phyloP scores from a whole-genome alignment of 805 yeast genomes.

The Candida piceae region DNA sequence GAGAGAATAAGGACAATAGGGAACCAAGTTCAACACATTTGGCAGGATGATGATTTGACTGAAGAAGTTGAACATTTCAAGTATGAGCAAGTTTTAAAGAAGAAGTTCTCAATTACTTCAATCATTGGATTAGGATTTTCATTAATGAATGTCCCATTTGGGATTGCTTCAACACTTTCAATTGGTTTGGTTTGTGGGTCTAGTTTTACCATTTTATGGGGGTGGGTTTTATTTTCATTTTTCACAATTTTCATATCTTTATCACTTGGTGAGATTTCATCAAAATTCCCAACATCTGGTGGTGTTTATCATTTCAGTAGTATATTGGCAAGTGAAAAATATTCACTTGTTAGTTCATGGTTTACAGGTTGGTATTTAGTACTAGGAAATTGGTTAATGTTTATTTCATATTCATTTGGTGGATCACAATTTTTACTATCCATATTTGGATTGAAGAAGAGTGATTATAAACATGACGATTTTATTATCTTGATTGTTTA shows the following conservation, averaged over 20 bases:
- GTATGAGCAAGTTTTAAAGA: constrained; percentile 65
- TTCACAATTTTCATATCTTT: constrained; percentile 61
- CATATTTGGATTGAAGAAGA: constrained; percentile 56
- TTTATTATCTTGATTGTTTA: constrained; percentile 53
- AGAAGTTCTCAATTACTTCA: constrained; percentile 63
- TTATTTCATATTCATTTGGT: constrained; percentile 66
- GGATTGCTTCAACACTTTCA: constrained; percentile 68
- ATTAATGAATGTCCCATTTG: constrained; percentile 77
- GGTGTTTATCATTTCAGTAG: constrained; percentile 77
- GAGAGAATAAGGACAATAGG: constrained; percentile 21
- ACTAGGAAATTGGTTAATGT: constrained; percentile 75
- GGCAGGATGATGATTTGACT: constrained; percentile 39
- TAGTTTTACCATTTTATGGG: constrained; percentile 68
- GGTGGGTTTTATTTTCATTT: constrained; percentile 63
- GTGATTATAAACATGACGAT: constrained; percentile 52
- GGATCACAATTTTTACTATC: constrained; percentile 72
- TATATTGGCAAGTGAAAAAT: constrained; percentile 53
- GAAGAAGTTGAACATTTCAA: constrained; percentile 68
- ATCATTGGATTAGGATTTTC: constrained; percentile 77
- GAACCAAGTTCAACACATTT: constrained; percentile 28
- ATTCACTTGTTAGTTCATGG: constrained; percentile 63
- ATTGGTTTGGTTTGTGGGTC: constrained; percentile 75
- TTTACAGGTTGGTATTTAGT: constrained; percentile 72
- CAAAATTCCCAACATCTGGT: constrained; percentile 73
- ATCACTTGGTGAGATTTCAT: constrained; percentile 71